A percentile compares a stretch with the other conserved stretches of the same genome.
These are phyloP conservation scores for Cladosporium colombiae DNA, from an alignment of 2,329 filamentous ascomycete genomes.

Conservation along the genomic window DNA sequence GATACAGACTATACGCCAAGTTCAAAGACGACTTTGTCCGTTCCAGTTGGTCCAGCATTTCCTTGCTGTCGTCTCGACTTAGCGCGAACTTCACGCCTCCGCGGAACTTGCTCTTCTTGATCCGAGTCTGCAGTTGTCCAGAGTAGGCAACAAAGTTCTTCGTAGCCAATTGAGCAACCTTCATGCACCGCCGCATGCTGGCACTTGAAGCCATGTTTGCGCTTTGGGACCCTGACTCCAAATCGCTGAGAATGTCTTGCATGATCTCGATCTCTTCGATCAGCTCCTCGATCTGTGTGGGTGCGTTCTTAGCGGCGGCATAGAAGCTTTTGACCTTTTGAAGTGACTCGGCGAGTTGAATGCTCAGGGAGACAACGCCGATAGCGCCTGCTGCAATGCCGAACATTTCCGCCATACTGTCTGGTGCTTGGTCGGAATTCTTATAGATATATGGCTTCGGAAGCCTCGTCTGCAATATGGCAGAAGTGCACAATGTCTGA, in stretches of 20 bases:
- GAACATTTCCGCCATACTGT: not conserved
- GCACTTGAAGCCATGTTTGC: not conserved
- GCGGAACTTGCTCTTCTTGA: not conserved
- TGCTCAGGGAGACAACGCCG: not conserved
- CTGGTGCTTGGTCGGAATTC: too few species aligned
- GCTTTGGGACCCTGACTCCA: not conserved
- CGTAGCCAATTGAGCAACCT: not conserved
- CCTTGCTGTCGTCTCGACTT: not conserved
- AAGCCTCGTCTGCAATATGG: too few species aligned
- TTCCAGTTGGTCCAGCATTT: conserved; percentile 5
- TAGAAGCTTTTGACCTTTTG: conserved; percentile 9
- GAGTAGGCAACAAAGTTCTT: not conserved
- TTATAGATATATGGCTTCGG: too few species aligned
- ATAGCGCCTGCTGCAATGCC: conserved; percentile 1
- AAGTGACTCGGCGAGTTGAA: not conserved
- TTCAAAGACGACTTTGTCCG: not conserved
- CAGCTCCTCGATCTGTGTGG: not conserved
- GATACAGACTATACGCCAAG: not conserved
- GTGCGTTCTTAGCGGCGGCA: not conserved
- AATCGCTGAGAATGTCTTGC: not conserved
- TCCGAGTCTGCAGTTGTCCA: not conserved
- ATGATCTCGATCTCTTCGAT: conserved; percentile 3
- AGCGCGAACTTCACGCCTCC: not conserved
- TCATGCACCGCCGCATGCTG: not conserved
- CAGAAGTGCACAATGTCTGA: too few species aligned